These are phyloP conservation scores for Colletotrichum higginsianum DNA, from an alignment of 2,329 filamentous ascomycete species.

Conservation along the genomic window DNA sequence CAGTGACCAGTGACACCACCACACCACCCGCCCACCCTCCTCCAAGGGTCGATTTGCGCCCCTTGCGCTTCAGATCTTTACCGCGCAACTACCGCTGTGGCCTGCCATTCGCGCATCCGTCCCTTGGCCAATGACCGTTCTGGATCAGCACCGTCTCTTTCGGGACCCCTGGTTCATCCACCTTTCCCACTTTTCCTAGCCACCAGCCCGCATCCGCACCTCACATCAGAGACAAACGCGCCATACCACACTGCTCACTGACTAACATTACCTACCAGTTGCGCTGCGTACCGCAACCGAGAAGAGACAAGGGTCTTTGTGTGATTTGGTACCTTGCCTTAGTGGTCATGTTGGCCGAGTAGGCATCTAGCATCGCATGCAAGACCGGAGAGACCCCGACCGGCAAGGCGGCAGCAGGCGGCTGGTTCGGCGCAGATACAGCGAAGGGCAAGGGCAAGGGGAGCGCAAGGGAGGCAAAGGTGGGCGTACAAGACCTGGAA, in stretches of 20 bases:
- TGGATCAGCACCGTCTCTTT: conserved; percentile 29
- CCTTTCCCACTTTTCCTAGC: conserved; percentile 14
- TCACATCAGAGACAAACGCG: conserved; percentile 18
- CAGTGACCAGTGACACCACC: too few relatives aligned
- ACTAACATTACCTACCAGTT: not conserved
- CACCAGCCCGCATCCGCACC: not conserved
- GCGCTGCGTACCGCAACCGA: not conserved
- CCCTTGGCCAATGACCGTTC: conserved; percentile 37
- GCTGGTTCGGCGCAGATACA: conserved; percentile 8
- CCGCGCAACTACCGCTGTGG: conserved; percentile 39
- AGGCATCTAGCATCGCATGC: conserved; percentile 7
- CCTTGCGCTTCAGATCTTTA: conserved; percentile 42
- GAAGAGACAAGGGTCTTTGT: not conserved
- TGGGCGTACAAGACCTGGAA: conserved; percentile 19
- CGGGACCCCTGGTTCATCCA: conserved; percentile 31
- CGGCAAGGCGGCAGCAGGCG: conserved; percentile 30
- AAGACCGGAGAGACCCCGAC: conserved; percentile 20
- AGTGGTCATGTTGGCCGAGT: not conserved
- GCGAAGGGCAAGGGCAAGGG: conserved; percentile 11
- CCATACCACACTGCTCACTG: conserved; percentile 1
- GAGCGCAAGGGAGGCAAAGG: conserved; percentile 24
- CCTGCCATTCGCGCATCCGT: conserved; percentile 39
- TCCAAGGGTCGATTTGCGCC: conserved; percentile 31
- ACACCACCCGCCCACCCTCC: not conserved
- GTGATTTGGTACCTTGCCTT: conserved; percentile 11